Conservation (phyloP, 2,329 filamentous ascomycete species). For the Fusarium staphyleae region DNA sequence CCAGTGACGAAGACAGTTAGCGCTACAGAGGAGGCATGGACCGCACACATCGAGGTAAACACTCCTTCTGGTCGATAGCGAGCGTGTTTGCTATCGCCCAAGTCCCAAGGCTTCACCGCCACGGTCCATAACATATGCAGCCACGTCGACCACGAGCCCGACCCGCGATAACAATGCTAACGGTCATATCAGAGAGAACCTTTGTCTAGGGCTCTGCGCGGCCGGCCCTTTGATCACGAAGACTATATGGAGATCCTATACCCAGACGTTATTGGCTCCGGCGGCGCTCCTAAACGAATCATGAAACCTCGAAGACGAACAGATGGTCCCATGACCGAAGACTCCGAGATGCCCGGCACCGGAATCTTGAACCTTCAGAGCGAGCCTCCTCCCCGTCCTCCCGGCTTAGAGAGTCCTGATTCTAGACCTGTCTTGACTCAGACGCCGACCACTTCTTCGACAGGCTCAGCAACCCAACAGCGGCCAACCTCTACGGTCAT, state of each 20-base stretch:
- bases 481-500: constrained; percentile 46
- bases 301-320: constrained; percentile 61
- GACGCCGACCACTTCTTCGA: constrained; percentile 39
- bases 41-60: constrained; percentile 63
- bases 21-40: constrained; percentile 65
- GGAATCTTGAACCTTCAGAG: constrained; percentile 55
- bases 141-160: background rate
- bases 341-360: constrained; percentile 57
- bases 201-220: constrained; percentile 62
- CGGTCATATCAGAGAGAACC: constrained; percentile 60
- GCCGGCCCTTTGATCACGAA: constrained; percentile 66
- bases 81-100: constrained; percentile 3
- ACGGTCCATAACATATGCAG: background rate
- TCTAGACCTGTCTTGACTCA: constrained; percentile 42
- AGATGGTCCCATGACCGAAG: constrained; percentile 55
- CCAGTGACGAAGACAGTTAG: constrained; percentile 58
- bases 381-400: constrained; percentile 42
- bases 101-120: constrained; percentile 3
- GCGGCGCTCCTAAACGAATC: constrained; percentile 65
- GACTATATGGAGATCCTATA: constrained; percentile 68
- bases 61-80: constrained; percentile 13
- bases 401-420: constrained; percentile 37
- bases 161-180: constrained; percentile 23
- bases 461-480: constrained; percentile 33
- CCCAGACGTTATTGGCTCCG: constrained; percentile 65